Evolutionary conservation across 495 filamentous ascomycete species (phyloP).

Genomic region (Parmelia sp.): DNA sequence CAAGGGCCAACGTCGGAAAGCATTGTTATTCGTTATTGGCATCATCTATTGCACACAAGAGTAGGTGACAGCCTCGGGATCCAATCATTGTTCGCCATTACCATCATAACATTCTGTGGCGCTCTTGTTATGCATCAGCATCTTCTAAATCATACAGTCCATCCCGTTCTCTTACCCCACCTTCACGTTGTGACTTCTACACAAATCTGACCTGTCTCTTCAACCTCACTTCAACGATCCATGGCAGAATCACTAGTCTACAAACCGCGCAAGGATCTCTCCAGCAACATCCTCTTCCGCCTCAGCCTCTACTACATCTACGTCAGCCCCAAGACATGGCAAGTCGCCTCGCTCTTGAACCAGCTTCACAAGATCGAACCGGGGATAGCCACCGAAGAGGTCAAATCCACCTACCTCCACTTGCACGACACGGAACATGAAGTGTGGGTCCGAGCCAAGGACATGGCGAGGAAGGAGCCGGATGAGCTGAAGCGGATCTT

Average conservation of each 20-base stretch:
- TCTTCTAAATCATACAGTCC: background rate
- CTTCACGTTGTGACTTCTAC: background rate
- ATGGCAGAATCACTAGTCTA: background rate
- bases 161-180: background rate
- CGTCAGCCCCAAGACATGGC: background rate
- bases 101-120: background rate
- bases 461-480: background rate
- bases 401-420: background rate
- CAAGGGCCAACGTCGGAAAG: background rate
- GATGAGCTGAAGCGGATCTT: constrained; percentile 4
- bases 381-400: background rate
- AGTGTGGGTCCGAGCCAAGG: background rate
- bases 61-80: background rate
- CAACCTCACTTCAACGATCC: background rate
- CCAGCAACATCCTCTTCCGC: background rate
- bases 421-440: background rate
- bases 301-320: constrained; percentile 7
- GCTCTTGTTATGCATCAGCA: background rate
- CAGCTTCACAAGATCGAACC: background rate
- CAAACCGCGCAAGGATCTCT: background rate
- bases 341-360: constrained; percentile 2
- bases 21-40: background rate
- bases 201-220: background rate
- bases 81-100: background rate
- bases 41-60: no score